These are phyloP conservation scores for Xerocomus nothofagi DNA, from an alignment of 1,284 basidiomycete species.

Conservation along the genomic window DNA sequence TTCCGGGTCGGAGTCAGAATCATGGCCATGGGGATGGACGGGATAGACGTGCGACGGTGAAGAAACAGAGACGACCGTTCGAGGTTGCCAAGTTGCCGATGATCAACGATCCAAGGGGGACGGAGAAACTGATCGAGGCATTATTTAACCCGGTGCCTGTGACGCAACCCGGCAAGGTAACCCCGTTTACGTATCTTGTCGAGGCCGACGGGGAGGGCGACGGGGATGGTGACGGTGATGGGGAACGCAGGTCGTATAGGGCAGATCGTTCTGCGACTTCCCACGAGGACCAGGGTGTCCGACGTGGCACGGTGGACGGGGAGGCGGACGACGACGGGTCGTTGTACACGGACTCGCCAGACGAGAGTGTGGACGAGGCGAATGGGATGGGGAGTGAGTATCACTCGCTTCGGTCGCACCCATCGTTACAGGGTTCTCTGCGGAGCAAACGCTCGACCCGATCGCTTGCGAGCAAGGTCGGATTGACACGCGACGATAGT, in stretches of 20 bases:
- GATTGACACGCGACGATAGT: neutral
- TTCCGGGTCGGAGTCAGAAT: neutral
- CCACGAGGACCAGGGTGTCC: neutral
- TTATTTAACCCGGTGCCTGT: conserved; percentile 68
- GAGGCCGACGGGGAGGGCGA: conserved; percentile 27
- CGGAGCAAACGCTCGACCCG: conserved; percentile 19
- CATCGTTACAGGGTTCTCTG: conserved; percentile 27
- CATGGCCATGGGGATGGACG: neutral
- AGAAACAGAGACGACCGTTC: conserved; percentile 36
- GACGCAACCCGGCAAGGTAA: conserved; percentile 43
- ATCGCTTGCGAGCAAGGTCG: conserved; percentile 19
- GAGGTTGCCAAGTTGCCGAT: conserved; percentile 50
- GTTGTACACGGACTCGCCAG: conserved; percentile 27
- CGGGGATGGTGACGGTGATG: conserved; percentile 11
- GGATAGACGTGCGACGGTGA: conserved; percentile 6
- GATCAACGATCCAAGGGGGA: conserved; percentile 57
- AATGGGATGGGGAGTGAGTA: conserved; percentile 31
- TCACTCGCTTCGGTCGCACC: conserved; percentile 32
- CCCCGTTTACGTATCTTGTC: conserved; percentile 61
- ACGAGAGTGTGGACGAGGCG: conserved; percentile 17
- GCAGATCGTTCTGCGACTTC: neutral
- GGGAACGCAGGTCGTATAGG: conserved; percentile 4
- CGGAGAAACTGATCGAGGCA: conserved; percentile 72
- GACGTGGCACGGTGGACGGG: neutral
- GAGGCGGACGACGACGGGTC: conserved; percentile 24